phyloP scores from a whole-genome alignment of 2,329 filamentous ascomycete genomes.

The Akanthomyces uredinophilus region DNA sequence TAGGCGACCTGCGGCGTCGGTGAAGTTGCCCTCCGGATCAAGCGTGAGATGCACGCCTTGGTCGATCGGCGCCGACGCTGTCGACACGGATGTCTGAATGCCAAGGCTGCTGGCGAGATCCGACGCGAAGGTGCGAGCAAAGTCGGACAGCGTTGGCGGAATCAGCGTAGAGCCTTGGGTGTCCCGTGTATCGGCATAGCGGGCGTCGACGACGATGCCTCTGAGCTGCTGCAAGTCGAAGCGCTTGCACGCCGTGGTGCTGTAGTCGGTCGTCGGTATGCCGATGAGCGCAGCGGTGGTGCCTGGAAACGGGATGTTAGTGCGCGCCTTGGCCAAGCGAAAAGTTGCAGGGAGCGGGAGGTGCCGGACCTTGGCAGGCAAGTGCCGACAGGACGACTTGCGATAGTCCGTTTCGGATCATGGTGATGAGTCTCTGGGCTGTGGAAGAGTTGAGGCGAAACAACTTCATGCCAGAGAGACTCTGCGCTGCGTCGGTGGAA shows the following conservation, averaged over 20 bases:
- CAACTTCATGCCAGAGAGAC: background rate
- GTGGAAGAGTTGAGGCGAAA: background rate
- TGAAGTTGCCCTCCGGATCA: conserved; percentile 33
- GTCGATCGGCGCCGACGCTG: conserved; percentile 15
- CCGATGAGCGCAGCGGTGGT: conserved; percentile 17
- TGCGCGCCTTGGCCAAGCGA: background rate
- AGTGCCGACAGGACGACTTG: background rate
- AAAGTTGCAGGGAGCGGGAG: background rate
- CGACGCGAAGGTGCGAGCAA: conserved; percentile 40
- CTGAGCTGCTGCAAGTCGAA: conserved; percentile 26
- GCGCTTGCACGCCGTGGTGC: conserved; percentile 17
- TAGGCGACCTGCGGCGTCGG: conserved; percentile 39
- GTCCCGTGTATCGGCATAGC: conserved; percentile 37
- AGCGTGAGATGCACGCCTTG: conserved; percentile 42
- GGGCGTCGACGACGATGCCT: conserved; percentile 40
- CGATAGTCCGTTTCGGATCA: background rate
- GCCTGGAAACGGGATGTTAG: background rate
- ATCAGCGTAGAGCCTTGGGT: conserved; percentile 44
- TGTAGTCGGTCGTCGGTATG: conserved; percentile 33
- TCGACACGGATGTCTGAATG: conserved; percentile 25
- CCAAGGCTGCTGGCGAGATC: conserved; percentile 28
- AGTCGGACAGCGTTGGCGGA: conserved; percentile 43
- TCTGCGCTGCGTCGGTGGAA: background rate
- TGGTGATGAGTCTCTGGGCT: background rate
- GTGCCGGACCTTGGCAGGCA: background rate